Conservation (phyloP, 164 flowering plant species). For the Berberis vulgaris region DNA sequence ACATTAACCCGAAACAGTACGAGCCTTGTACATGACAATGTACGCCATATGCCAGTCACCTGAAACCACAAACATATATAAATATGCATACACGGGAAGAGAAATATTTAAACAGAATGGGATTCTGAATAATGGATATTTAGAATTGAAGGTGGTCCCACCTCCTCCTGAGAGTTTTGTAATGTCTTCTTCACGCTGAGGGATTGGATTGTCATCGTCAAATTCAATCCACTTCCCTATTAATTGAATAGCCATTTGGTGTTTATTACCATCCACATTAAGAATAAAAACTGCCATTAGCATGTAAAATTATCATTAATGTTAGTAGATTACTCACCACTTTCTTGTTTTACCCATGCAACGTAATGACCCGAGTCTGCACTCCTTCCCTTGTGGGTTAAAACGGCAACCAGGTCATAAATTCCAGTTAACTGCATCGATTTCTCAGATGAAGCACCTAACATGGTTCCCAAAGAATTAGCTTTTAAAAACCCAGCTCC, state of each 20-base stretch:
- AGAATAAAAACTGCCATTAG: background rate
- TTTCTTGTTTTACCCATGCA: conserved; percentile 98
- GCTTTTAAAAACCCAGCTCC: too few relatives aligned
- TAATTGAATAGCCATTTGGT: conserved; percentile 1
- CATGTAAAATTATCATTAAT: background rate
- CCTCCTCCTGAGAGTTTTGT: conserved; percentile 95
- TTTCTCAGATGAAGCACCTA: conserved; percentile 41
- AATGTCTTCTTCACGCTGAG: conserved; percentile 82
- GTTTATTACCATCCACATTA: background rate
- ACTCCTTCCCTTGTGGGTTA: conserved; percentile 97
- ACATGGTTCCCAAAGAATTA: background rate
- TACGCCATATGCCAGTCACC: conserved; percentile 97
- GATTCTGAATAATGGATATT: too few relatives aligned
- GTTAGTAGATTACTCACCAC: conserved; percentile 40
- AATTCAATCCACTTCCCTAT: conserved; percentile 87
- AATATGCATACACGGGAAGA: background rate
- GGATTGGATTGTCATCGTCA: conserved; percentile 81
- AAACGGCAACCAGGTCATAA: conserved; percentile 89
- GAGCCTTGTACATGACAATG: conserved; percentile 96
- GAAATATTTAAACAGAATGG: too few relatives aligned
- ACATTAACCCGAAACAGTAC: conserved; percentile 33
- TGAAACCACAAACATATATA: background rate
- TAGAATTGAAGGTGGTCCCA: conserved; percentile 19
- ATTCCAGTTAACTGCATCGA: conserved; percentile 59
- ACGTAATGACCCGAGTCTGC: conserved; percentile 99